Evolutionary conservation across 176 grass and related monocot species (phyloP).

Genomic region (Avena eriantha): DNA sequence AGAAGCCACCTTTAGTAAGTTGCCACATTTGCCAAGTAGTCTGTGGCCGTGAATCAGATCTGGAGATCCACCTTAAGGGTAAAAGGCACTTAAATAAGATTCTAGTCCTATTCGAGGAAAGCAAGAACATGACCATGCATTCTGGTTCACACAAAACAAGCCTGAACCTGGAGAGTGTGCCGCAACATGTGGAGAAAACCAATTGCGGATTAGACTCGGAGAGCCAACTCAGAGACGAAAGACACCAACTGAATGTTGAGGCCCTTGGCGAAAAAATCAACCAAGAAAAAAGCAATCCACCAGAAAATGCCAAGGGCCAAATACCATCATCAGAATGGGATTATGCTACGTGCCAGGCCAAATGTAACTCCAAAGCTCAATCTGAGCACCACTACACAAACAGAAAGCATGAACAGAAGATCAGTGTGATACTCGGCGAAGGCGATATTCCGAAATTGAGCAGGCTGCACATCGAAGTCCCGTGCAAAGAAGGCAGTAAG

Average conservation of each 20-base stretch:
- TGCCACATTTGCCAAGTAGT: constrained; percentile 34
- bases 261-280: not conserved
- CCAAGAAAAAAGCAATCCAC: not conserved
- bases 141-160: not conserved
- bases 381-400: constrained; percentile 24
- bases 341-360: constrained; percentile 25
- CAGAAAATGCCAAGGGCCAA: not conserved
- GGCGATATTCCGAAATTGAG: not conserved
- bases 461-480: not conserved
- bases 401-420: constrained; percentile 14
- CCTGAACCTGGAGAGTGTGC: not conserved
- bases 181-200: not conserved
- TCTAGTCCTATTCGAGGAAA: not conserved
- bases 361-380: constrained; percentile 31
- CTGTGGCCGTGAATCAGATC: not conserved
- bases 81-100: constrained; percentile 13
- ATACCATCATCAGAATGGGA: not conserved
- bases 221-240: constrained; percentile 12
- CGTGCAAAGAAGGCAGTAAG: constrained; percentile 29
- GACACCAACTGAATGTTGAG: constrained; percentile 14
- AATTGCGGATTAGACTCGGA: not conserved
- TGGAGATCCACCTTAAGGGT: constrained; percentile 7
- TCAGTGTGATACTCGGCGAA: not conserved
- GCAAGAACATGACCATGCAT: not conserved
- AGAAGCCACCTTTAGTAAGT: not conserved